phyloP scores from a whole-genome alignment of 495 filamentous ascomycete genomes.

The Penicillium crystallinum region DNA sequence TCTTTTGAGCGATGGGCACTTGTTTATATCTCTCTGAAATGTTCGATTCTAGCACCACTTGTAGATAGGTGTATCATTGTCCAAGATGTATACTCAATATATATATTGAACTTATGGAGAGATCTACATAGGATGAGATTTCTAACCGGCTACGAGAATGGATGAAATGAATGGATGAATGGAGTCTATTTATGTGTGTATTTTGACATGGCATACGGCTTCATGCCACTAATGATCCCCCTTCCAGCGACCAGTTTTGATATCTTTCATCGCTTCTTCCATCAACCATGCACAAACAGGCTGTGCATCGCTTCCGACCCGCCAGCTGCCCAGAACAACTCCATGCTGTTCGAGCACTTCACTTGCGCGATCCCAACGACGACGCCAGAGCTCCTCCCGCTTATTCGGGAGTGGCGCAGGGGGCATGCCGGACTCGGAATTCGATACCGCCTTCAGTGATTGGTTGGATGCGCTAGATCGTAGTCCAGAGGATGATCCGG shows the following conservation, averaged over 20 bases:
- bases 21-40: too few relatives aligned
- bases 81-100: too few relatives aligned
- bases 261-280: slow-evolving; percentile 36
- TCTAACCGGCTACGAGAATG: too few relatives aligned
- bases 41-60: too few relatives aligned
- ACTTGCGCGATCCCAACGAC: slow-evolving; percentile 71
- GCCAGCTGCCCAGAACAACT: slow-evolving; percentile 78
- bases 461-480: slow-evolving; percentile 27
- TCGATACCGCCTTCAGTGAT: slow-evolving; percentile 15
- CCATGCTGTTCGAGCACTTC: slow-evolving; percentile 60
- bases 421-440: slow-evolving; percentile 19
- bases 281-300: slow-evolving; percentile 51
- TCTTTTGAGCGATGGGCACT: too few relatives aligned
- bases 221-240: background rate
- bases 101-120: too few relatives aligned
- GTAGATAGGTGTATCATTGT: too few relatives aligned
- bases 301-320: slow-evolving; percentile 73
- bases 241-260: background rate
- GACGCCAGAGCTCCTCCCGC: slow-evolving; percentile 77
- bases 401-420: slow-evolving; percentile 52
- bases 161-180: background rate
- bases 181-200: background rate
- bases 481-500: slow-evolving; percentile 15
- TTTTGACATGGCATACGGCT: background rate
- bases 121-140: too few relatives aligned